These are phyloP conservation scores for Eleusine coracana DNA, from an alignment of 176 grass and related monocot species.

Conservation along the genomic window DNA sequence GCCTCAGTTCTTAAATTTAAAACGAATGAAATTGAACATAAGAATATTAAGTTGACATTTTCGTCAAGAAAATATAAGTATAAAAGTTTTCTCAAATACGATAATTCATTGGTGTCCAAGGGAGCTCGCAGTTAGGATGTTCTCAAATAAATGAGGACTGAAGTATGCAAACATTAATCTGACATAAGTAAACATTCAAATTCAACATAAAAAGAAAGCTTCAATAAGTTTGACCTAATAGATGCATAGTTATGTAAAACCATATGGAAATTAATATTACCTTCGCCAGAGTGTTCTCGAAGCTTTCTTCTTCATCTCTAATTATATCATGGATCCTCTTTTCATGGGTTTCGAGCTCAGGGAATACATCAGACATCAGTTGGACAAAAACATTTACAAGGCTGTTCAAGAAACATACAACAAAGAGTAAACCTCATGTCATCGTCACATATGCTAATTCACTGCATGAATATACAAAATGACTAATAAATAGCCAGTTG, in stretches of 20 bases:
- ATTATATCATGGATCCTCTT: constrained; percentile 85
- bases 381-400: constrained; percentile 83
- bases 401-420: constrained; percentile 46
- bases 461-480: background rate
- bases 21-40: background rate
- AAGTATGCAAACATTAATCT: constrained; percentile 1
- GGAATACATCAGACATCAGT: constrained; percentile 89
- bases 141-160: background rate
- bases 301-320: constrained; percentile 93
- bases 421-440: constrained; percentile 11
- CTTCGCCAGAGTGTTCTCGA: constrained; percentile 94
- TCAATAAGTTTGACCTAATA: background rate
- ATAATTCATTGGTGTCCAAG: too few species aligned
- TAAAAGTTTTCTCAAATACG: background rate
- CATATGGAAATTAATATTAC: constrained; percentile 47
- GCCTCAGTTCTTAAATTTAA: background rate
- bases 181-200: background rate
- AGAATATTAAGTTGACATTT: background rate
- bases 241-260: background rate
- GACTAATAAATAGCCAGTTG: background rate
- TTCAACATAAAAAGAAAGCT: background rate
- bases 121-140: too few species aligned
- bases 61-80: background rate
- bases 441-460: background rate
- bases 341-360: constrained; percentile 76